phyloP scores from a whole-genome alignment of 805 yeast species.

The Metschnikowia borealis region DNA sequence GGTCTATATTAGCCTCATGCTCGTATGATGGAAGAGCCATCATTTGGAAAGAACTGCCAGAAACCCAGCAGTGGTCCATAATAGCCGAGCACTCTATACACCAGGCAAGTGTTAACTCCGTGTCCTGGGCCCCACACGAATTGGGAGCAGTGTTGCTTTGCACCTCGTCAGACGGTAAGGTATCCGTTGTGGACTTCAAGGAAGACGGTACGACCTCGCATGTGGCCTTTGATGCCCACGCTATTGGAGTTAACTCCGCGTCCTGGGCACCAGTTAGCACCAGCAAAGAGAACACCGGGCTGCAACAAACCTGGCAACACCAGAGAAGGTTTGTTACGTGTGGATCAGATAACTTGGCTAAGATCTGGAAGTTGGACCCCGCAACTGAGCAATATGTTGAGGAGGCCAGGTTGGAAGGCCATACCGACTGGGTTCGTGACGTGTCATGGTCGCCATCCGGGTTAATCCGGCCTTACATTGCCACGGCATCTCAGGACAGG shows the following conservation, averaged over 20 bases:
- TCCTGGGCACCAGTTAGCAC: slow-evolving; percentile 80
- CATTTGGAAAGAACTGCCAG: slow-evolving; percentile 84
- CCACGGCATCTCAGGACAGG: slow-evolving; percentile 95
- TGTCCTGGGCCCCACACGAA: slow-evolving; percentile 97
- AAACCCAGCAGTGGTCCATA: slow-evolving; percentile 79
- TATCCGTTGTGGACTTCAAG: slow-evolving; percentile 84
- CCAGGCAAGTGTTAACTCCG: slow-evolving; percentile 91
- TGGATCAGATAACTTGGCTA: slow-evolving; percentile 91
- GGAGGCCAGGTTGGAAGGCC: slow-evolving; percentile 82
- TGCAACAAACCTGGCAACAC: slow-evolving; percentile 2
- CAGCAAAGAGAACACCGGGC: slow-evolving; percentile 25
- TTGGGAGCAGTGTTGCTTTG: slow-evolving; percentile 89
- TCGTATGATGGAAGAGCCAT: slow-evolving; percentile 93
- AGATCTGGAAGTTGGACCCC: slow-evolving; percentile 77
- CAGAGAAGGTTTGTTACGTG: slow-evolving; percentile 84
- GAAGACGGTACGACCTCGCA: slow-evolving; percentile 81
- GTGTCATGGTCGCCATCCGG: slow-evolving; percentile 97
- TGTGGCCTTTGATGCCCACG: slow-evolving; percentile 71
- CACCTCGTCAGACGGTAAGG: slow-evolving; percentile 89
- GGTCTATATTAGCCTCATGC: slow-evolving; percentile 88
- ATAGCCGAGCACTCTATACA: slow-evolving; percentile 86
- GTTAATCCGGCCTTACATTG: slow-evolving; percentile 81
- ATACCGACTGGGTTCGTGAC: slow-evolving; percentile 97
- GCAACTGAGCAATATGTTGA: slow-evolving; percentile 54
- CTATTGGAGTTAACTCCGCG: slow-evolving; percentile 90